Percentiles rank a stretch among this genome's conserved stretches.
Conservation (phyloP, 257 asterid genomes). For the Nyctanthes arbortristis region DNA sequence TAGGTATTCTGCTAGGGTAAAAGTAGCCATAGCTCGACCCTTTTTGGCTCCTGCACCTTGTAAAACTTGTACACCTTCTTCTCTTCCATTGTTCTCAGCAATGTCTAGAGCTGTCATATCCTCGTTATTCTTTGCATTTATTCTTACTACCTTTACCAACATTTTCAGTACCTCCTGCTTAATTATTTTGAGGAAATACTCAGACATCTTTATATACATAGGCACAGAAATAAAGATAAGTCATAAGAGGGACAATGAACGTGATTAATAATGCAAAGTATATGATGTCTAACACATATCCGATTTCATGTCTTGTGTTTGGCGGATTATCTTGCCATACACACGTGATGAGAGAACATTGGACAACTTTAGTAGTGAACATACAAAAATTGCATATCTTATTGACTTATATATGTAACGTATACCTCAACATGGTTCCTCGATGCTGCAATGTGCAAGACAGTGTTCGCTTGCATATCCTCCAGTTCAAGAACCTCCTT, state of each 20-base stretch:
- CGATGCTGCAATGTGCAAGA: not conserved
- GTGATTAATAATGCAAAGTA: no score
- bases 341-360: no score
- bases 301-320: no score
- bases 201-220: no score
- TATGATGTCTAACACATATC: no score
- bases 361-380: no score
- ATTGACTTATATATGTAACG: no score
- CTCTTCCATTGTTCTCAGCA: not conserved
- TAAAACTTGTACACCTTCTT: not conserved
- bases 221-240: not conserved
- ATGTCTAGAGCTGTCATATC: not conserved
- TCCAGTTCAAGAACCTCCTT: not conserved
- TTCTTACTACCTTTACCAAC: not conserved
- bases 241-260: not conserved
- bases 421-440: not conserved
- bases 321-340: no score
- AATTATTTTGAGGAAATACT: no score
- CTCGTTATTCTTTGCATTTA: not conserved
- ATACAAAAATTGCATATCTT: no score
- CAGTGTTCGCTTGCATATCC: not conserved
- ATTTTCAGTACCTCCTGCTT: not conserved
- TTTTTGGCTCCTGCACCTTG: not conserved
- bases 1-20: not conserved
- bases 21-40: not conserved